A percentile compares a stretch with the other conserved stretches of the same genome.
These are phyloP conservation scores for Pyrenochaeta sp. DNA, from an alignment of 2,329 filamentous ascomycete species.

Conservation along the genomic window DNA sequence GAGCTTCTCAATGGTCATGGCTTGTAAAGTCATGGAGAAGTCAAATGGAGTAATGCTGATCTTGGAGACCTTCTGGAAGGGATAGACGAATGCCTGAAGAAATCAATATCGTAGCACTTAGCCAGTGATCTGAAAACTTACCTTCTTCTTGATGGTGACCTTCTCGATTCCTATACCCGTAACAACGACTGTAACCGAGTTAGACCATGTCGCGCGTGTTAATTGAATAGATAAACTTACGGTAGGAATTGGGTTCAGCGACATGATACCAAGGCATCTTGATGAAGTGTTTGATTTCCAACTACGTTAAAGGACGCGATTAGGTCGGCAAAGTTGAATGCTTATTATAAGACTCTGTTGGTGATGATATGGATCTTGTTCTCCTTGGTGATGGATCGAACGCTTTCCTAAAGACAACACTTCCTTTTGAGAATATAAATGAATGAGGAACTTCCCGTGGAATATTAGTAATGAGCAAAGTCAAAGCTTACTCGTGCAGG, in stretches of 20 bases:
- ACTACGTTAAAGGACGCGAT: background rate
- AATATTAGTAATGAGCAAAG: background rate
- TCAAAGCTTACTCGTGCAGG: background rate
- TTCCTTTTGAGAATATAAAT: too few relatives aligned
- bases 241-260: slow-evolving; percentile 81
- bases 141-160: slow-evolving; percentile 81
- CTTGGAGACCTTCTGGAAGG: slow-evolving; percentile 51
- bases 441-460: too few relatives aligned
- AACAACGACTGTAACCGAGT: slow-evolving; percentile 66
- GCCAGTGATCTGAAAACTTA: slow-evolving; percentile 32
- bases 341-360: background rate
- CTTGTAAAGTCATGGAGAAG: slow-evolving; percentile 82
- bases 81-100: slow-evolving; percentile 45
- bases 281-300: slow-evolving; percentile 1
- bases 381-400: too few relatives aligned
- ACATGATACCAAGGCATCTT: slow-evolving; percentile 66
- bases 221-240: too few relatives aligned
- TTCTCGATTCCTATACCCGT: slow-evolving; percentile 79
- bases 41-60: slow-evolving; percentile 77
- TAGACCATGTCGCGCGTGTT: too few relatives aligned
- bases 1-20: slow-evolving; percentile 89
- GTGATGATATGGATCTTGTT: background rate
- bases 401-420: too few relatives aligned
- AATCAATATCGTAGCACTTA: slow-evolving; percentile 31
- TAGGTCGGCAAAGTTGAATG: background rate